These are phyloP conservation scores for Mytilinidion resinicola DNA, from an alignment of 495 filamentous ascomycete genomes.

Conservation along the genomic window DNA sequence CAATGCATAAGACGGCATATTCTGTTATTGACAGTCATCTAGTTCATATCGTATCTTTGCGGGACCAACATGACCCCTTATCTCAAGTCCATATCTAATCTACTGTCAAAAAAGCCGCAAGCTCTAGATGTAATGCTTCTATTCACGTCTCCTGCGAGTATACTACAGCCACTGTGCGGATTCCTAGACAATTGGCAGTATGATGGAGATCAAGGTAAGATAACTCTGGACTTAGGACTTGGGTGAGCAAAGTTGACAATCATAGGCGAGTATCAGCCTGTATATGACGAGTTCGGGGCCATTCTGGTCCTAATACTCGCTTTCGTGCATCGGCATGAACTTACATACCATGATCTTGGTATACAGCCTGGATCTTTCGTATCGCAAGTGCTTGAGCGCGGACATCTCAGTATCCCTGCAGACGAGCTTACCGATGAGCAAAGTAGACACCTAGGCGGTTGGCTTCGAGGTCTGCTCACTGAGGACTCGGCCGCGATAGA, in stretches of 20 bases:
- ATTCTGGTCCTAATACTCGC: constrained; percentile 77
- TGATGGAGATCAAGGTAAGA: constrained; percentile 73
- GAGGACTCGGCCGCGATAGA: constrained; percentile 65
- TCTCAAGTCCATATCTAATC: constrained; percentile 74
- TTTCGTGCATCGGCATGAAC: constrained; percentile 75
- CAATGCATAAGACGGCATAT: neutral
- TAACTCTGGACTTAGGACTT: neutral
- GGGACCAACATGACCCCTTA: constrained; percentile 84
- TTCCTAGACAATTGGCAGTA: constrained; percentile 85
- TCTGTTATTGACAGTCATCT: neutral
- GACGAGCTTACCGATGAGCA: constrained; percentile 66
- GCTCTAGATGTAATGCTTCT: constrained; percentile 80
- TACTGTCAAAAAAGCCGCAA: constrained; percentile 68
- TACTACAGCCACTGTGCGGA: constrained; percentile 77
- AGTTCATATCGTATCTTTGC: constrained; percentile 76
- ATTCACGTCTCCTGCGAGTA: constrained; percentile 67
- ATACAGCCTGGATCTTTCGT: constrained; percentile 66
- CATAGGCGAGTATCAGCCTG: constrained; percentile 79
- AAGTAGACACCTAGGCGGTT: constrained; percentile 68
- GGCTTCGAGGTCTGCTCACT: constrained; percentile 85
- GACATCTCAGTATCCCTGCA: constrained; percentile 53
- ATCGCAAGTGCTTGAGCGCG: constrained; percentile 63
- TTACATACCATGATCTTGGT: constrained; percentile 63
- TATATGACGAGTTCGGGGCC: constrained; percentile 93
- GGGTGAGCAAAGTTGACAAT: constrained; percentile 3